Conservation (phyloP, 805 yeast species). For the Myxozyma nipponensis region DNA sequence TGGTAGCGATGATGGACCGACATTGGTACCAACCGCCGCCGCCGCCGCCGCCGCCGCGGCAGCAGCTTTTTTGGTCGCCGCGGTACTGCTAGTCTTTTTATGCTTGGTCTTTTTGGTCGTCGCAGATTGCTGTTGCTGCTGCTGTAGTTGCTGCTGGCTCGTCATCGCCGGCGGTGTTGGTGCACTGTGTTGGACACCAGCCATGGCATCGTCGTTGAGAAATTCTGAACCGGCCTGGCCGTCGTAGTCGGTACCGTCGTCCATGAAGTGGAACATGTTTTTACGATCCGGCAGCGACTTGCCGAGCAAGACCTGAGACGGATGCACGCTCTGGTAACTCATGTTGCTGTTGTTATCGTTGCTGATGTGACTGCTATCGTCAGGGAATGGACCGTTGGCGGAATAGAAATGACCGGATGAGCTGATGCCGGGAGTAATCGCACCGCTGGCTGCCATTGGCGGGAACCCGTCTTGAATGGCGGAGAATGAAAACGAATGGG, state of each 20-base stretch:
- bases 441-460: slow-evolving; percentile 18
- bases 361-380: neutral
- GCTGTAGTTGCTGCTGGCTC: neutral
- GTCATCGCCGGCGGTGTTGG: neutral
- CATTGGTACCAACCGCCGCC: neutral
- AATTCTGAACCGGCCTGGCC: slow-evolving; percentile 22
- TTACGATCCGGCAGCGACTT: slow-evolving; percentile 4
- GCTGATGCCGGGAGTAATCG: slow-evolving; percentile 18
- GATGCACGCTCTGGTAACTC: slow-evolving; percentile 23
- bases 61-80: neutral
- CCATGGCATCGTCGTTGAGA: slow-evolving; percentile 5
- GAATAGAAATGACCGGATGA: slow-evolving; percentile 8
- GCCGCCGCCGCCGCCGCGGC: no score
- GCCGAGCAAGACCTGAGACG: slow-evolving; percentile 21
- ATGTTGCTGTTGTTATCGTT: neutral
- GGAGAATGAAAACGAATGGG: slow-evolving; percentile 17
- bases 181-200: neutral
- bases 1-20: slow-evolving; percentile 7
- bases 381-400: neutral
- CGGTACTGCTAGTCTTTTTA: neutral
- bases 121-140: neutral
- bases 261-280: slow-evolving; percentile 12
- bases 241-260: slow-evolving; percentile 2
- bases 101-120: neutral
- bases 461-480: slow-evolving; percentile 23